Conservation (phyloP, 73 alveolate species). For the Tetrahymena thermophila region DNA sequence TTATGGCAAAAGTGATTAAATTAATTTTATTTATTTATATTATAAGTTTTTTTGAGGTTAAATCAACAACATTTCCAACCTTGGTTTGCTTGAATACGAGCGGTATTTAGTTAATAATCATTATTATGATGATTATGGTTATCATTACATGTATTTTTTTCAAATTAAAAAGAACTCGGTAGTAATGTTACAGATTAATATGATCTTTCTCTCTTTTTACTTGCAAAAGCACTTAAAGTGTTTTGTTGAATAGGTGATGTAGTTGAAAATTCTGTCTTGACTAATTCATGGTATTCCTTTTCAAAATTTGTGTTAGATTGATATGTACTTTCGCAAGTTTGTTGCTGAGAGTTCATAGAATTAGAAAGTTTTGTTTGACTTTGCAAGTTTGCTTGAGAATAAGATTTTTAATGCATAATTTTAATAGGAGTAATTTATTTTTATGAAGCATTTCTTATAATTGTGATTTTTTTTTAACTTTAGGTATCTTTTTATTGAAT, state of each 20-base stretch:
- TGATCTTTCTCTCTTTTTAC: not conserved
- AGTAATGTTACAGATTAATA: not conserved
- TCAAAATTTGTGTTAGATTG: not conserved
- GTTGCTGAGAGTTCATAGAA: not conserved
- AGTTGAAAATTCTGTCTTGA: not conserved
- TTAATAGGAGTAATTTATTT: not conserved
- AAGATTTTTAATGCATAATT: not conserved
- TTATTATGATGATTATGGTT: no score
- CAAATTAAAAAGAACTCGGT: not conserved
- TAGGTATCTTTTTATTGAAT: not conserved
- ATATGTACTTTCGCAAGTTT: not conserved
- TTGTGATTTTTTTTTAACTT: not conserved
- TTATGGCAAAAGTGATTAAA: no score
- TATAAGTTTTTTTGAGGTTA: no score
- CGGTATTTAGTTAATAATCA: not conserved
- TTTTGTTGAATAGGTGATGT: not conserved
- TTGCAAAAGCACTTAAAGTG: not conserved
- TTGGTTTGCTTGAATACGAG: not conserved
- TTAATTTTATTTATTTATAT: no score
- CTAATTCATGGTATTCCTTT: not conserved
- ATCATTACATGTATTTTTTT: not conserved
- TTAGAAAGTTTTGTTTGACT: not conserved
- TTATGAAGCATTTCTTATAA: not conserved
- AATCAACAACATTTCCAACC: not conserved
- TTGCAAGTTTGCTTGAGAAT: not conserved